These are phyloP conservation scores for Lactarius akahatsu DNA, from an alignment of 768 basidiomycete genomes.

Conservation along the genomic window DNA sequence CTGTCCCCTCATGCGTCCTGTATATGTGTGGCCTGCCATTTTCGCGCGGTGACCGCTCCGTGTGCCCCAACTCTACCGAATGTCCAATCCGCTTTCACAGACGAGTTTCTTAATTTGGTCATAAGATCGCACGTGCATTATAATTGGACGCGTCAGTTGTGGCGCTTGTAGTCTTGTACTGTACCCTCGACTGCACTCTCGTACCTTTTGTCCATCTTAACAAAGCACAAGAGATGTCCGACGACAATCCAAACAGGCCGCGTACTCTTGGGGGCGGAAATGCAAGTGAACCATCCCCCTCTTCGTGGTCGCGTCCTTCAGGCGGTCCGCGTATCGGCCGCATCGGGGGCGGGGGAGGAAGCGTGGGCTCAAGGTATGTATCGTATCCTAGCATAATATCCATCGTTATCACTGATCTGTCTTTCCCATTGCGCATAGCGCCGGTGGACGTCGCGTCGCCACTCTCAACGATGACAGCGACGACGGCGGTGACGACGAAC, in stretches of 20 bases:
- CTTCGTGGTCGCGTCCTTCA: constrained; percentile 19
- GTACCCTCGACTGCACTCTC: not conserved
- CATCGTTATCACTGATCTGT: not conserved
- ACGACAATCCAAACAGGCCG: constrained; percentile 23
- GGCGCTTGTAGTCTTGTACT: not conserved
- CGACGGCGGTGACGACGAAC: constrained; percentile 44
- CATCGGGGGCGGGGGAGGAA: constrained; percentile 31
- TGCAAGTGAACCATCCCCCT: not conserved
- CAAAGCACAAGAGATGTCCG: constrained; percentile 11
- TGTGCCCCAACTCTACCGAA: too few species aligned
- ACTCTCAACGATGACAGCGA: constrained; percentile 51
- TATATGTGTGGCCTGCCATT: too few species aligned
- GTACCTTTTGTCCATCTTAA: not conserved
- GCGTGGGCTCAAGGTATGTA: constrained; percentile 20
- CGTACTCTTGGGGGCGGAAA: constrained; percentile 24
- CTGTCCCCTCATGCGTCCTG: not conserved
- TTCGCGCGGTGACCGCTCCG: too few species aligned
- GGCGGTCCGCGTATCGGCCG: constrained; percentile 30
- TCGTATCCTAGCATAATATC: not conserved
- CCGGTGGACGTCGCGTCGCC: constrained; percentile 32
- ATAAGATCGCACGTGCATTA: constrained; percentile 7
- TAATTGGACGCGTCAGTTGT: constrained; percentile 2
- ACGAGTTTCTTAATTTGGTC: not conserved
- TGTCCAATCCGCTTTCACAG: too few species aligned
- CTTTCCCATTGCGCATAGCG: constrained; percentile 9